phyloP scores from a whole-genome alignment of 2,329 filamentous ascomycete species.

The Aspergillus quadrilineatus region DNA sequence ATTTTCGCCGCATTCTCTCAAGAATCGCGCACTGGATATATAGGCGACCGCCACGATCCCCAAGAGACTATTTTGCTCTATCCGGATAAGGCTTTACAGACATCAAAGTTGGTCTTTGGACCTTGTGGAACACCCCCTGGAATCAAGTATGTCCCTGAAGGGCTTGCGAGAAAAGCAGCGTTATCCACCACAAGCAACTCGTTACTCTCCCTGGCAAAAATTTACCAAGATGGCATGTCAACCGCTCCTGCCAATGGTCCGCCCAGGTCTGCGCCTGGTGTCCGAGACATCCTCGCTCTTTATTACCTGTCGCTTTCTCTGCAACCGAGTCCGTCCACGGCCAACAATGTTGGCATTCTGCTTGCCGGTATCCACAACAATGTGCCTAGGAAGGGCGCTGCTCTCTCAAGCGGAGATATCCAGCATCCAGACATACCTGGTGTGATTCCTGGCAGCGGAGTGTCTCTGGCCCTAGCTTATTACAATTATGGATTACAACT shows the following conservation, averaged over 20 bases:
- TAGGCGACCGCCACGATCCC: conserved; percentile 34
- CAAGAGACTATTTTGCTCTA: conserved; percentile 72
- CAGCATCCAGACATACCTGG: conserved; percentile 64
- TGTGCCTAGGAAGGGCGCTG: conserved; percentile 40
- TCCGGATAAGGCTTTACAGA: conserved; percentile 79
- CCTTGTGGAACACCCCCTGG: conserved; percentile 75
- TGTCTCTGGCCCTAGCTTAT: conserved; percentile 84
- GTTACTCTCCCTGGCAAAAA: conserved; percentile 89
- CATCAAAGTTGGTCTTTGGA: conserved; percentile 78
- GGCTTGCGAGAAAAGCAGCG: conserved; percentile 71
- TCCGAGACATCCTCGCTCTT: conserved; percentile 87
- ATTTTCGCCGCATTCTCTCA: conserved; percentile 70
- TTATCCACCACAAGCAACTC: conserved; percentile 95
- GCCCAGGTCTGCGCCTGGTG: conserved; percentile 67
- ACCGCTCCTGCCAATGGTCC: conserved; percentile 60
- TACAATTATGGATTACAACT: conserved; percentile 91
- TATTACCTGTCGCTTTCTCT: conserved; percentile 95
- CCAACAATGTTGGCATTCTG: conserved; percentile 96
- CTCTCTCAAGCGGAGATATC: conserved; percentile 38
- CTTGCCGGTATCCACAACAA: conserved; percentile 89
- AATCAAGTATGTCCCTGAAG: conserved; percentile 68
- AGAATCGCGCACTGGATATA: conserved; percentile 40
- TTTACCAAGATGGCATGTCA: conserved; percentile 94
- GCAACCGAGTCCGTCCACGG: conserved; percentile 93
- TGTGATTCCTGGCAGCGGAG: conserved; percentile 78